Evolutionary conservation across 2,329 filamentous ascomycete genomes (phyloP), one percentile per base, ranked within the genome.

Genomic region (Coleophoma cylindrospora): DNA sequence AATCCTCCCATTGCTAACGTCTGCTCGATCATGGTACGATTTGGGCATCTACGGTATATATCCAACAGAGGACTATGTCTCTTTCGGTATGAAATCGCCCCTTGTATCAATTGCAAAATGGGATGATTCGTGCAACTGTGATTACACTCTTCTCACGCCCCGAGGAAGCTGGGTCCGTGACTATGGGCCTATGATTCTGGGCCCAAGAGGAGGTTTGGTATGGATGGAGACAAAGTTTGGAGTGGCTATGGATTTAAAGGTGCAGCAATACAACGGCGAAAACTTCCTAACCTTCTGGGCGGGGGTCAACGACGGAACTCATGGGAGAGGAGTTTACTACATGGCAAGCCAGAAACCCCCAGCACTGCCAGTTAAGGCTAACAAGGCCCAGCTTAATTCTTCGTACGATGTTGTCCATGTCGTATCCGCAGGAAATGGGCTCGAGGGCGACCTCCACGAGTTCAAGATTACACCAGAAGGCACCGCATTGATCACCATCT

Each of bases 281-380:
- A 59, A 66, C 14, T 75, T 74, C 60, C 58, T 77, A 49, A 74
- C 72, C 0, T 76, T 75, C 54, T 76, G 74, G 73, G 65, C 69
- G 14, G 74, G 74, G 9, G 61, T 70, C 14, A 68, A 72, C 53
- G 66, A 71, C 38, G 68, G 68, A 3, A 73, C 71, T 2, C 70
- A 75, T 59, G 72, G 74, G 2, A 64, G 68, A 34, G 74, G 73
- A 9, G 61, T 62, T 45, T 71, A 73, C 50, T 69, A 72, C 50
- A 72, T 78, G 73, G 72, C 69, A 27, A 27, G 22, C 27, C 6
- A 27, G 9, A 27, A 27, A 6, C 6, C 6, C 9, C 27, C 27
- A 27, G 27, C 9, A 3, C 7, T 10, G 9, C 27, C 3, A 27
- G 27, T 10, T 27, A 6, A 27, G 27, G 27, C 12, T 48, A 40